Evolutionary conservation across 331 rosid genomes (phyloP).

Genomic region (Acacia concinna): DNA sequence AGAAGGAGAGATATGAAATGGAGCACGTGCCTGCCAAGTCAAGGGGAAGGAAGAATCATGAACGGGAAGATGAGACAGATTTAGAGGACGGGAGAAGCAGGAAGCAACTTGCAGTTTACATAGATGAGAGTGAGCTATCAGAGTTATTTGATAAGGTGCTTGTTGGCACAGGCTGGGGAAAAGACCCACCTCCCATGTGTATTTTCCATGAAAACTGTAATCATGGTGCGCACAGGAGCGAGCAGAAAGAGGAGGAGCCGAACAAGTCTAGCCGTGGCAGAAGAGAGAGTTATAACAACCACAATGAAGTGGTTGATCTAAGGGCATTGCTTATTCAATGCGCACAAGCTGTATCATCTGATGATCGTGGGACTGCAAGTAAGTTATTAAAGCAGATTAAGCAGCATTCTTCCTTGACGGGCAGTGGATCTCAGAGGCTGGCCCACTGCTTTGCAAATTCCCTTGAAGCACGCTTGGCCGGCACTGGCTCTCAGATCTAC

Average conservation of each 20-base stretch:
- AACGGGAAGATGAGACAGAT: slow-evolving; percentile 36
- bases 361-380: slow-evolving; percentile 40
- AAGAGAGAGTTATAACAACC: slow-evolving; percentile 22
- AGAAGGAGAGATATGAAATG: slow-evolving; percentile 33
- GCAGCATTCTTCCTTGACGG: slow-evolving; percentile 59
- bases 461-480: slow-evolving; percentile 64
- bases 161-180: slow-evolving; percentile 29
- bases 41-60: slow-evolving; percentile 42
- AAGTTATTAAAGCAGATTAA: slow-evolving; percentile 51
- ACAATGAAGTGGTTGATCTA: slow-evolving; percentile 47
- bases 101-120: slow-evolving; percentile 43
- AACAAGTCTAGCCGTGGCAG: not conserved
- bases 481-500: slow-evolving; percentile 47
- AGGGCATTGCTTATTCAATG: slow-evolving; percentile 47
- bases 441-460: slow-evolving; percentile 63
- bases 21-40: slow-evolving; percentile 3
- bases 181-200: slow-evolving; percentile 12
- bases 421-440: slow-evolving; percentile 54
- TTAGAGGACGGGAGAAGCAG: slow-evolving; percentile 47
- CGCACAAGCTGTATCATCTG: slow-evolving; percentile 59
- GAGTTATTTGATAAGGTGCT: slow-evolving; percentile 59
- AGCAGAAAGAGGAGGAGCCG: slow-evolving; percentile 28
- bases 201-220: not conserved
- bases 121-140: slow-evolving; percentile 51
- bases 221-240: not conserved